Conservation (phyloP, 768 basidiomycete species). For the Naganishia randhawae region DNA sequence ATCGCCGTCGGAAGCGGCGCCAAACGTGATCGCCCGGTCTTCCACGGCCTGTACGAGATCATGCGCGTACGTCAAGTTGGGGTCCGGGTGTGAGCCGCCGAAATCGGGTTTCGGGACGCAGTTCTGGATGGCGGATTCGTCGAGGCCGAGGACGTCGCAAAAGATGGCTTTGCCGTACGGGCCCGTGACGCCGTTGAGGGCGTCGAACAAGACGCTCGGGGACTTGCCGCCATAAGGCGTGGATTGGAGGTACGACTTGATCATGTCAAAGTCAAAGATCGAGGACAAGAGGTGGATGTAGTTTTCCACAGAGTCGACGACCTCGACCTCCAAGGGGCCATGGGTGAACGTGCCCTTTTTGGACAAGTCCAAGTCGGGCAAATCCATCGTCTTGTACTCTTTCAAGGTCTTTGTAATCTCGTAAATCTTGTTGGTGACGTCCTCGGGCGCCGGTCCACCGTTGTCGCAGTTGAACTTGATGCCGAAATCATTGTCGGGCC, state of each 20-base stretch:
- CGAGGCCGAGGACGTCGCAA: conserved; percentile 73
- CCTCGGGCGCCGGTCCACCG: conserved; percentile 95
- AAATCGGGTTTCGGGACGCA: conserved; percentile 89
- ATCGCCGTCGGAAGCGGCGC: conserved; percentile 95
- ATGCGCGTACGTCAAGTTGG: conserved; percentile 96
- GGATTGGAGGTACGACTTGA: conserved; percentile 81
- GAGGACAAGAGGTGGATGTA: conserved; percentile 75
- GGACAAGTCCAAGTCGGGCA: conserved; percentile 71
- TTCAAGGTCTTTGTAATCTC: conserved; percentile 82
- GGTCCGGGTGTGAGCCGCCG: conserved; percentile 96
- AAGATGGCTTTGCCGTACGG: conserved; percentile 90
- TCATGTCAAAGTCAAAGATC: conserved; percentile 92
- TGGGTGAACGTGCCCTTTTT: conserved; percentile 73
- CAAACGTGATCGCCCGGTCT: conserved; percentile 76
- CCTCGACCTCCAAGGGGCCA: conserved; percentile 76
- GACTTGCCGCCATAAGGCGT: conserved; percentile 57
- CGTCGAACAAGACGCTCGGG: conserved; percentile 83
- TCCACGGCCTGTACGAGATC: conserved; percentile 89
- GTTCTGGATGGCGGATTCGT: conserved; percentile 79
- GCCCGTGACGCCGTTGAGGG: conserved; percentile 92
- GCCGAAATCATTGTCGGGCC: conserved; percentile 96
- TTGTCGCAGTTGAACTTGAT: conserved; percentile 99
- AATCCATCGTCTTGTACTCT: conserved; percentile 78
- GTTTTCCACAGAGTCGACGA: conserved; percentile 91
- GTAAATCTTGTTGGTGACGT: conserved; percentile 90